phyloP scores from a whole-genome alignment of 495 filamentous ascomycete genomes.

The Tuber magnatum region DNA sequence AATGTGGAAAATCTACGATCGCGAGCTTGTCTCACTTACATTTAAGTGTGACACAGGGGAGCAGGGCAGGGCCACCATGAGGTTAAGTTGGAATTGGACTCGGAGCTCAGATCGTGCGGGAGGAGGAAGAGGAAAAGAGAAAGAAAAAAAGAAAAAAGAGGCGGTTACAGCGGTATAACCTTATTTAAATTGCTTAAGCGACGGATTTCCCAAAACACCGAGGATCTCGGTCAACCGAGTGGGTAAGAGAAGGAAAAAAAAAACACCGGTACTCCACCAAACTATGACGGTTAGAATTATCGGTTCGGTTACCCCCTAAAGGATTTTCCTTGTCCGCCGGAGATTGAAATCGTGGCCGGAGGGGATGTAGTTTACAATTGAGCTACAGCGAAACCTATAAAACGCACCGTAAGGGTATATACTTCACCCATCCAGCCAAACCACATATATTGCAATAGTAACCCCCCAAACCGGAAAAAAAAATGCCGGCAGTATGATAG shows the following conservation, averaged over 20 bases:
- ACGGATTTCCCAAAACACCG: neutral
- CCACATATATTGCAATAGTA: neutral
- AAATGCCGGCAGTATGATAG: neutral
- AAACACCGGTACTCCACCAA: neutral
- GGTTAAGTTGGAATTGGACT: too few relatives aligned
- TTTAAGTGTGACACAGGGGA: neutral
- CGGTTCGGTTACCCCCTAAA: neutral
- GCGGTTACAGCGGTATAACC: neutral
- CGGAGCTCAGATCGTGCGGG: neutral
- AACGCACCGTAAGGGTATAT: neutral
- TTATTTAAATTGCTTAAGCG: conserved; percentile 4
- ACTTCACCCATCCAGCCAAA: neutral
- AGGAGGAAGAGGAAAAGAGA: too few relatives aligned
- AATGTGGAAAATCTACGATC: neutral
- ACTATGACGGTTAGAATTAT: neutral
- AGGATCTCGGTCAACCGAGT: neutral
- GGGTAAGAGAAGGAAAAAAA: neutral
- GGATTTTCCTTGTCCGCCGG: neutral
- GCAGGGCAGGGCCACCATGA: neutral
- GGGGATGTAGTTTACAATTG: neutral
- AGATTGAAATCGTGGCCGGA: neutral
- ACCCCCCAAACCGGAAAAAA: neutral
- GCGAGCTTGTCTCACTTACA: neutral
- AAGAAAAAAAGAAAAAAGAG: neutral
- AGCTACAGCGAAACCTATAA: neutral